Evolutionary conservation across 768 basidiomycete species (phyloP), one percentile per base, ranked within the genome.

Genomic region (Candolleomyces aberdarensis): DNA sequence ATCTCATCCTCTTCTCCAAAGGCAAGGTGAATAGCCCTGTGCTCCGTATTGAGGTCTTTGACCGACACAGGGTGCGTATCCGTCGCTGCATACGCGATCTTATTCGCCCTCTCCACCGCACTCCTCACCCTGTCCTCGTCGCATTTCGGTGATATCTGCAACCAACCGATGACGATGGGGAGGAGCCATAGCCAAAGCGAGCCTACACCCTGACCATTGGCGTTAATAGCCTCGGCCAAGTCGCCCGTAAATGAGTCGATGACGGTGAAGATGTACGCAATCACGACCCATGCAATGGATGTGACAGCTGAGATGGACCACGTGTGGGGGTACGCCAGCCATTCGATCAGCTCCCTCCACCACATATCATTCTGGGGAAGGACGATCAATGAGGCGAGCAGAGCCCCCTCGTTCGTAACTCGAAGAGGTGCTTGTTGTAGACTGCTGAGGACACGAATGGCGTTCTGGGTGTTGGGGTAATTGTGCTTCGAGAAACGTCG

Each of bases 161-260:
- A 63, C 75, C 78, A 80, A 4, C 78, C 75, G 2, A 75, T 64
- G 10, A 78, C 77, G 5, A 81, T 62, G 0, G 79, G 72, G 8
- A 81, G 44, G 19, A 81, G 69, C 78, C 79, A 82, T 7, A 80
- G 63, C 78, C 78, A 82, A 15, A 75, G 65, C 2, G 75, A 74
- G 3, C 75, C 78, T 7, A 76, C 74, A 20, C 71, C 75, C 56
- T 78, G 71, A 0, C 78, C 78, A 39, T 70, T 75, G 1, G 71
- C 66, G 31, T 72, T 66, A 1, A 75, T 60, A 17, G 66, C 43
- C 1, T 53, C 43, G 1, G 31, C 41, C 2, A 72, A 51, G 32
- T 64, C 62, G 19, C 56, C 62, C 17, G 67, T 64, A 58, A 76
- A 75, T 15, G 74, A 71, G 51, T 75, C 71, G 15, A 75, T 56